A percentile compares a stretch with the other conserved stretches of the same genome.
These are phyloP conservation scores for Dipsacomyces acuminosporus DNA, from an alignment of 371 early-diverging fungal species.

Conservation along the genomic window DNA sequence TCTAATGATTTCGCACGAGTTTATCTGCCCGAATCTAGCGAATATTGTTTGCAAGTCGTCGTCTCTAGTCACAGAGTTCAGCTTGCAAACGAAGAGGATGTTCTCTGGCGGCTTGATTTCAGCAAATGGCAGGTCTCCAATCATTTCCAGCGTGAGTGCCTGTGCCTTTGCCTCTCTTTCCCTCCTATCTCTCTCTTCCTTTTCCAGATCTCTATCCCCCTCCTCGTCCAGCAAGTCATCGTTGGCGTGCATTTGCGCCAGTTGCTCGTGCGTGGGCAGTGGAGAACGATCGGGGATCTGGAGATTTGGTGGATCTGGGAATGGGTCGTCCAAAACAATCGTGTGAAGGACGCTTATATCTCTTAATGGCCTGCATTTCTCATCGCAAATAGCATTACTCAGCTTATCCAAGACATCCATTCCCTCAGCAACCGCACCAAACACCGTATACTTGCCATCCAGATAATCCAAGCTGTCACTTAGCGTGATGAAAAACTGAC, in stretches of 20 bases:
- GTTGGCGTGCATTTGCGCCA: slow-evolving; percentile 70
- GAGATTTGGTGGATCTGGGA: slow-evolving; percentile 76
- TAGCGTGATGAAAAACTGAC: slow-evolving; percentile 97
- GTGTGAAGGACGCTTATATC: slow-evolving; percentile 94
- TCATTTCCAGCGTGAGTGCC: slow-evolving; percentile 94
- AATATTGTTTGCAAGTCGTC: slow-evolving; percentile 93
- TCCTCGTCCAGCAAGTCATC: slow-evolving; percentile 52
- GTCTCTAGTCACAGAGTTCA: slow-evolving; percentile 89
- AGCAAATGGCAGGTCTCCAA: slow-evolving; percentile 95
- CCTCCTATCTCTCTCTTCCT: slow-evolving; percentile 52
- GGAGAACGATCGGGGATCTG: slow-evolving; percentile 73
- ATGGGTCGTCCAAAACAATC: slow-evolving; percentile 90
- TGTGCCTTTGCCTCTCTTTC: slow-evolving; percentile 80
- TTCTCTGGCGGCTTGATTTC: slow-evolving; percentile 97
- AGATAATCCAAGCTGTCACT: slow-evolving; percentile 81
- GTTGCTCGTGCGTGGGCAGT: slow-evolving; percentile 69
- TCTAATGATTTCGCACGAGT: slow-evolving; percentile 87
- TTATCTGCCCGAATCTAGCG: slow-evolving; percentile 84
- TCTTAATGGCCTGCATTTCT: slow-evolving; percentile 68
- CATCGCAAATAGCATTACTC: slow-evolving; percentile 68
- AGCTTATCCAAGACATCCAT: slow-evolving; percentile 83
- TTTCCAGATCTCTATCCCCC: slow-evolving; percentile 50
- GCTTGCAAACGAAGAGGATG: slow-evolving; percentile 92
- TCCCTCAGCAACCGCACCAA: slow-evolving; percentile 96
- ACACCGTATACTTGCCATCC: slow-evolving; percentile 95